Base-by-base conservation (phyloP, 2,329 filamentous ascomycete genomes). In the Trichophyton verrucosum region DNA sequence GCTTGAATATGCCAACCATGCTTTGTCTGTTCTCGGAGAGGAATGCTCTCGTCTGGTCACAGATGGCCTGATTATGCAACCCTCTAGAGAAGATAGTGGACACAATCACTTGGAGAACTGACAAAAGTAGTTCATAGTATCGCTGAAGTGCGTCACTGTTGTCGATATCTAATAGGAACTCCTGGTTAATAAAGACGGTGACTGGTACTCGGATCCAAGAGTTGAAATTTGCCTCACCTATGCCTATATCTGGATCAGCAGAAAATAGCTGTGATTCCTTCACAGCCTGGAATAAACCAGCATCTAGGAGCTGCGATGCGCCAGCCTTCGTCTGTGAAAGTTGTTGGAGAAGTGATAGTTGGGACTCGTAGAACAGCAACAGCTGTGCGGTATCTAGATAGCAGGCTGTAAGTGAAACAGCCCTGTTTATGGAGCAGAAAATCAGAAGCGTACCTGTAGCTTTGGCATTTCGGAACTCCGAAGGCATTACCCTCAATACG, bases 171-270 rank as follows among this genome's bases (percentile, higher is more conserved):
- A 63, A 15, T 5, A 38, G 9, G 3, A 11, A 42, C 27, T 9
- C 60, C n/a, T 71, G 63, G 72, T 66, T 47, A 64, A 53, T 46
- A 49, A 47, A 58, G 22, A 33, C 2, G 13, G 13, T 36, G 38
- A 47, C 11, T 30, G 6, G 27, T 20, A 22, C 13, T 51, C 24
- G 3, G 38, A 42, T 44, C 22, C 2, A 33, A 27, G 17, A 36
- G 17, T 4, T 33, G 36, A 8, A 22, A 38, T 38, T 24, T n/a
- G 42, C 27, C 58, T 20, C 70, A 82, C 82, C 81, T 61, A 91
- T 84, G 63, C 95, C 91, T 60, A 99, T 84, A 72, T 99, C 94
- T 0, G 94, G 94, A 71, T 99, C 94, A 11, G 88, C 88, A 7
- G 85, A 80, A 72, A 97, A 99, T 22, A 97, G 81, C n/a, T 85